Evolutionary conservation across 768 basidiomycete genomes (phyloP).

Genomic region (Rhizopogon rudus): DNA sequence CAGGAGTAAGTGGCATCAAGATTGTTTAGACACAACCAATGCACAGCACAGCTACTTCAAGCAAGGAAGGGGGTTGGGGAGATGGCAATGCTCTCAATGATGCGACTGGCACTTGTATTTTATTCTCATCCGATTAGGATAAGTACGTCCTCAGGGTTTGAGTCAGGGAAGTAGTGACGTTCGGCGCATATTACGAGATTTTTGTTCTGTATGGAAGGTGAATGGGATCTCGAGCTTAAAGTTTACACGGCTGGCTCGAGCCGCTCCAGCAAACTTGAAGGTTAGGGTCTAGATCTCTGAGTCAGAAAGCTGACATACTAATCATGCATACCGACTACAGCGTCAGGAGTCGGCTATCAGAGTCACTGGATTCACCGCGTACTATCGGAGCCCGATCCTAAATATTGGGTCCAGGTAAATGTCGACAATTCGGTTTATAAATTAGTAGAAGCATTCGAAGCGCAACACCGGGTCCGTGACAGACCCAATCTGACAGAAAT

Average conservation of each 20-base stretch:
- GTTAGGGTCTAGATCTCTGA: too few species aligned
- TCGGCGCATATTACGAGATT: slow-evolving; percentile 9
- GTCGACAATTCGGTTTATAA: too few species aligned
- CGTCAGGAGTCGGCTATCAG: too few species aligned
- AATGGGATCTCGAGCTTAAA: not conserved
- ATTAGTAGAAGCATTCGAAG: too few species aligned
- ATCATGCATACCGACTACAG: too few species aligned
- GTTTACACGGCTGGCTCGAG: not conserved
- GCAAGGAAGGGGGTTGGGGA: slow-evolving; percentile 4
- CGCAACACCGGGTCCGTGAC: too few species aligned
- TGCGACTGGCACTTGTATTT: slow-evolving; percentile 2
- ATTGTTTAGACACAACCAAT: slow-evolving; percentile 5
- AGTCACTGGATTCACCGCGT: too few species aligned
- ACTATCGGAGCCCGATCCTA: too few species aligned
- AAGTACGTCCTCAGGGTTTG: slow-evolving; percentile 19
- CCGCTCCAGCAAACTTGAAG: not conserved
- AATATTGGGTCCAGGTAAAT: too few species aligned
- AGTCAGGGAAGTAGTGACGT: slow-evolving; percentile 2
- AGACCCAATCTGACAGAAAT: too few species aligned
- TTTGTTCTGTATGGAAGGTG: slow-evolving; percentile 4
- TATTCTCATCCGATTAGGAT: slow-evolving; percentile 12
- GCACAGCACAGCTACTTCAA: not conserved
- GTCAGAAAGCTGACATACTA: too few species aligned
- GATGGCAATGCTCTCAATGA: slow-evolving; percentile 1
- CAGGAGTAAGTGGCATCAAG: slow-evolving; percentile 11